Evolutionary conservation across 2,329 filamentous ascomycete species (phyloP).

Genomic region (Fusarium sp.): DNA sequence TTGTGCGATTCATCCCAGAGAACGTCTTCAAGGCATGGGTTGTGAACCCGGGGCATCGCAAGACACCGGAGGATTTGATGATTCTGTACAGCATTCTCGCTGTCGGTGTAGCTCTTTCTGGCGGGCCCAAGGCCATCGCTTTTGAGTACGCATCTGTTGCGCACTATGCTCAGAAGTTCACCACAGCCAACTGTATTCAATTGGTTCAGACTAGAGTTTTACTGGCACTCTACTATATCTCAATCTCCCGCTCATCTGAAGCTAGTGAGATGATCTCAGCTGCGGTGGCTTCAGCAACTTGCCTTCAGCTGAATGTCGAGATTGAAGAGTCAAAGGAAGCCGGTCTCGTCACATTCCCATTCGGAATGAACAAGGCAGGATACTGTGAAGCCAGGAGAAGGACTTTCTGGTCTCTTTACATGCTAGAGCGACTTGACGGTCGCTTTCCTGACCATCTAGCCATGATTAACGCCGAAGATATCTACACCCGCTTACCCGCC

Average conservation of each 20-base stretch:
- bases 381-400: slow-evolving; percentile 75
- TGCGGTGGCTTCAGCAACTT: slow-evolving; percentile 69
- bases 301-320: slow-evolving; percentile 74
- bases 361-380: slow-evolving; percentile 66
- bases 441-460: slow-evolving; percentile 65
- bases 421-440: slow-evolving; percentile 75
- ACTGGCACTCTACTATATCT: slow-evolving; percentile 73
- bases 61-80: slow-evolving; percentile 59
- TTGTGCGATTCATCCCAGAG: slow-evolving; percentile 58
- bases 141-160: slow-evolving; percentile 63
- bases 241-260: slow-evolving; percentile 67
- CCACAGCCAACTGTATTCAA: slow-evolving; percentile 59
- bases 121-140: slow-evolving; percentile 52
- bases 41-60: slow-evolving; percentile 49
- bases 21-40: slow-evolving; percentile 55
- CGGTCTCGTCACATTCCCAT: slow-evolving; percentile 59
- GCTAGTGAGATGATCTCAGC: slow-evolving; percentile 73
- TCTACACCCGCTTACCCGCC: slow-evolving; percentile 75
- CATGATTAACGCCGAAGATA: slow-evolving; percentile 71
- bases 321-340: slow-evolving; percentile 59
- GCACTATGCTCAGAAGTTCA: slow-evolving; percentile 61
- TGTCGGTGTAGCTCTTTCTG: slow-evolving; percentile 54
- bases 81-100: slow-evolving; percentile 59
- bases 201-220: slow-evolving; percentile 76
- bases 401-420: slow-evolving; percentile 78